These are phyloP conservation scores for Cystobasidium pallidum DNA, from an alignment of 1,284 basidiomycete species.

Conservation along the genomic window DNA sequence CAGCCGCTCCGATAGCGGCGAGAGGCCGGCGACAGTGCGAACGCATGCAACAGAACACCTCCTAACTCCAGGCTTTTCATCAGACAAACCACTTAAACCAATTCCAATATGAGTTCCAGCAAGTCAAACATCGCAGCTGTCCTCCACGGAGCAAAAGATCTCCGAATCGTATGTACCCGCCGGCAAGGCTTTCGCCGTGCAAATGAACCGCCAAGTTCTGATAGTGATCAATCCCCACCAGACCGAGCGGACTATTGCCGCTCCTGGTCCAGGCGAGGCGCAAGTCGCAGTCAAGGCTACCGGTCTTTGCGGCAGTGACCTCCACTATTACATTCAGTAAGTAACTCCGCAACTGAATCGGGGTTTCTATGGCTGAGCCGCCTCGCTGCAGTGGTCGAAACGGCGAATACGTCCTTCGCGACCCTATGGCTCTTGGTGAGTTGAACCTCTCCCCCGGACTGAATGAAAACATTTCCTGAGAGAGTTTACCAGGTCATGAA, in stretches of 20 bases:
- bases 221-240: conserved; percentile 45
- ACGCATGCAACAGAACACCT: not conserved
- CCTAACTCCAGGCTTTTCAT: not conserved
- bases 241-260: conserved; percentile 69
- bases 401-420: conserved; percentile 80
- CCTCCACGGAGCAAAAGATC: conserved; percentile 59
- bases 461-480: not conserved
- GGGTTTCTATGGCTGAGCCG: not conserved
- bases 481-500: conserved; percentile 30
- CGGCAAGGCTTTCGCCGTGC: not conserved
- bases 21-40: not conserved
- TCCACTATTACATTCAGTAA: conserved; percentile 83
- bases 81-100: not conserved
- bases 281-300: conserved; percentile 78
- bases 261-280: conserved; percentile 68
- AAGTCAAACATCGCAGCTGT: conserved; percentile 53
- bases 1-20: not conserved
- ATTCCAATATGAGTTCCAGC: conserved; percentile 1
- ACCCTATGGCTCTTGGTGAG: conserved; percentile 57
- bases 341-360: not conserved
- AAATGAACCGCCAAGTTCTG: not conserved
- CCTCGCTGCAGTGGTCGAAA: conserved; percentile 64
- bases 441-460: not conserved
- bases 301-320: conserved; percentile 87
- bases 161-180: conserved; percentile 58